Evolutionary conservation across 2,329 filamentous ascomycete genomes (phyloP).

Genomic region (Alternaria triticina): DNA sequence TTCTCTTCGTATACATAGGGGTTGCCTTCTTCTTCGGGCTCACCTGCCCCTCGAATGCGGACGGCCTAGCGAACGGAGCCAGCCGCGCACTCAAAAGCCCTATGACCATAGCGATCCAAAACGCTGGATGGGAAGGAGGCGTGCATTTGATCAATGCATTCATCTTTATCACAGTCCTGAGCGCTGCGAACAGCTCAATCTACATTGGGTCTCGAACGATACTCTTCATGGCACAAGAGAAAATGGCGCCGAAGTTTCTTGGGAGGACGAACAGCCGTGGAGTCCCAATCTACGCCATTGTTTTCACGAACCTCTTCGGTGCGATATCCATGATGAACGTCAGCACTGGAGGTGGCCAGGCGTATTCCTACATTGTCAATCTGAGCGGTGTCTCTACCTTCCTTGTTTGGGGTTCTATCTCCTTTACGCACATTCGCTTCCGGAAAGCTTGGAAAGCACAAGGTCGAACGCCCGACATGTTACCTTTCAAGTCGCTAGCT

Average conservation of each 20-base stretch:
- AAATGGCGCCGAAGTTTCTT: slow-evolving; percentile 73
- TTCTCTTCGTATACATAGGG: slow-evolving; percentile 53
- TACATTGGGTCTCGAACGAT: slow-evolving; percentile 79
- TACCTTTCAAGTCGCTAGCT: slow-evolving; percentile 56
- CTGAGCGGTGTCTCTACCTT: slow-evolving; percentile 74
- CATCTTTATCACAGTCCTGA: slow-evolving; percentile 69
- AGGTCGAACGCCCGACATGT: slow-evolving; percentile 45
- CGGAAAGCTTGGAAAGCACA: slow-evolving; percentile 63
- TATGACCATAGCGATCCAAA: slow-evolving; percentile 61
- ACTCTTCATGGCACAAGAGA: slow-evolving; percentile 75
- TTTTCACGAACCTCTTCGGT: slow-evolving; percentile 74
- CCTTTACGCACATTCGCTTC: slow-evolving; percentile 74
- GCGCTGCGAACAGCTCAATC: slow-evolving; percentile 69
- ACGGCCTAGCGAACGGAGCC: slow-evolving; percentile 65
- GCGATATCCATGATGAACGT: slow-evolving; percentile 78
- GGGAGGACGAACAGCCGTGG: slow-evolving; percentile 71
- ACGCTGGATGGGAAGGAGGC: slow-evolving; percentile 74
- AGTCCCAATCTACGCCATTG: slow-evolving; percentile 64
- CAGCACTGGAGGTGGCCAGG: slow-evolving; percentile 68
- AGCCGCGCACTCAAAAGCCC: slow-evolving; percentile 69
- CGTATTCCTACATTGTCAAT: slow-evolving; percentile 74
- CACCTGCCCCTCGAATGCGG: slow-evolving; percentile 71
- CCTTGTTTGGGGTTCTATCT: slow-evolving; percentile 74
- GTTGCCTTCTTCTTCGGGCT: slow-evolving; percentile 61
- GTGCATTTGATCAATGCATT: slow-evolving; percentile 76